phyloP scores from a whole-genome alignment of 2,329 filamentous ascomycete species.

The Claviceps sp. region DNA sequence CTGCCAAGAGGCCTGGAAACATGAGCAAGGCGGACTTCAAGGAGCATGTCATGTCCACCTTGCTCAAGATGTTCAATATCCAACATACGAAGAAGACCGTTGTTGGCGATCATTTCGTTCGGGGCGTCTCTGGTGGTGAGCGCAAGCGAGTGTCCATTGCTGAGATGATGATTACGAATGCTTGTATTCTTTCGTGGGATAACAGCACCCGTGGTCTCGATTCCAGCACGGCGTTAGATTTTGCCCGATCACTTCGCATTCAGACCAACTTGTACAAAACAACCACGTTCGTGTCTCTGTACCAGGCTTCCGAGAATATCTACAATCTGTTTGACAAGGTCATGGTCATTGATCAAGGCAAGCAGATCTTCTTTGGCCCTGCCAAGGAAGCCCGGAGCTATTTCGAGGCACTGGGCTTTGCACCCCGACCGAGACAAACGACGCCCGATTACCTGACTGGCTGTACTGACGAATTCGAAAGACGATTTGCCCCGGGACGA shows the following conservation, averaged over 20 bases:
- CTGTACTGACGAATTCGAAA: slow-evolving; percentile 73
- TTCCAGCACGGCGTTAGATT: slow-evolving; percentile 54
- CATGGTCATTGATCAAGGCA: slow-evolving; percentile 63
- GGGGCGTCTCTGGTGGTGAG: slow-evolving; percentile 69
- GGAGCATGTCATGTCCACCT: slow-evolving; percentile 55
- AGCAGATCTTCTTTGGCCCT: slow-evolving; percentile 64
- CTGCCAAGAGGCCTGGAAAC: slow-evolving; percentile 63
- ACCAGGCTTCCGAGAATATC: slow-evolving; percentile 74
- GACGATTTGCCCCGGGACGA: slow-evolving; percentile 57
- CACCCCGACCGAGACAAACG: slow-evolving; percentile 62
- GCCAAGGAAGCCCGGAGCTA: slow-evolving; percentile 53
- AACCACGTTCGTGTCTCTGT: slow-evolving; percentile 74
- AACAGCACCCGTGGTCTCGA: slow-evolving; percentile 60
- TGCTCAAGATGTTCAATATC: slow-evolving; percentile 89
- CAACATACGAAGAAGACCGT: slow-evolving; percentile 76
- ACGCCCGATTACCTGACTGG: slow-evolving; percentile 72
- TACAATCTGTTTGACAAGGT: slow-evolving; percentile 75
- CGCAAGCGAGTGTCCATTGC: slow-evolving; percentile 71
- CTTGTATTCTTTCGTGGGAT: slow-evolving; percentile 62
- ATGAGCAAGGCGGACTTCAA: slow-evolving; percentile 65
- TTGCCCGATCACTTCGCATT: slow-evolving; percentile 56
- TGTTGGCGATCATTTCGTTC: slow-evolving; percentile 69
- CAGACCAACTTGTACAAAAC: slow-evolving; percentile 76
- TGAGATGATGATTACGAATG: slow-evolving; percentile 67
- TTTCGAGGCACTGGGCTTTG: slow-evolving; percentile 66